Percentiles rank a stretch among this genome's conserved stretches.
These are phyloP conservation scores for Russula earlei DNA, from an alignment of 768 basidiomycete genomes.

Conservation along the genomic window DNA sequence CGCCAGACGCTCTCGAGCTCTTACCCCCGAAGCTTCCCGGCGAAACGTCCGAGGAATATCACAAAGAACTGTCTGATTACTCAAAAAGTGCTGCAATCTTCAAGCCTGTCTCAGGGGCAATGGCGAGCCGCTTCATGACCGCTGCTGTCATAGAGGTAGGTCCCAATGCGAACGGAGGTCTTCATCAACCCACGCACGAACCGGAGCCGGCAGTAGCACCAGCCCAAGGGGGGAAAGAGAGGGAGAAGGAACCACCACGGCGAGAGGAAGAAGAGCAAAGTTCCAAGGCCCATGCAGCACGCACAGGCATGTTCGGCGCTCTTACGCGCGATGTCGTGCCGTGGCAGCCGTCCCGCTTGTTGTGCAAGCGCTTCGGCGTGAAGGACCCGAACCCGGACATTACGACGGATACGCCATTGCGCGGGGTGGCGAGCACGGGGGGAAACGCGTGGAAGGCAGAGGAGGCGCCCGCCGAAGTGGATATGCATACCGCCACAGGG, in stretches of 20 bases:
- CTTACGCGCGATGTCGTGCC: conserved; percentile 65
- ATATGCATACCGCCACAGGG: conserved; percentile 8
- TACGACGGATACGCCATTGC: conserved; percentile 26
- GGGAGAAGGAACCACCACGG: conserved; percentile 34
- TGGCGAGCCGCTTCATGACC: conserved; percentile 87
- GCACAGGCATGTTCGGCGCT: conserved; percentile 81
- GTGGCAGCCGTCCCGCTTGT: conserved; percentile 76
- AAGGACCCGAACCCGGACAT: conserved; percentile 71
- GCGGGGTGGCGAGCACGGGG: conserved; percentile 1
- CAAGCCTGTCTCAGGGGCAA: conserved; percentile 84
- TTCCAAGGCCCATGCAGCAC: conserved; percentile 74
- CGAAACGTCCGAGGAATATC: conserved; percentile 60
- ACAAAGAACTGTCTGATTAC: conserved; percentile 79
- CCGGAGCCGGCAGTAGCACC: conserved; percentile 27
- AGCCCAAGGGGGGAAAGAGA: conserved; percentile 30
- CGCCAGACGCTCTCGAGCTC: conserved; percentile 31
- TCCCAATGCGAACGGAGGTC: conserved; percentile 53
- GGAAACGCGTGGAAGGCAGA: conserved; percentile 15
- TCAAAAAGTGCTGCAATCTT: conserved; percentile 82
- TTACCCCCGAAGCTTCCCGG: conserved; percentile 45
- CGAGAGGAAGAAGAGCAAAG: conserved; percentile 48
- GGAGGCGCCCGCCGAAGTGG: conserved; percentile 15
- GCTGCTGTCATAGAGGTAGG: conserved; percentile 63
- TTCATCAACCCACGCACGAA: conserved; percentile 37
- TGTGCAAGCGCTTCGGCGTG: conserved; percentile 92